Evolutionary conservation across 2,329 filamentous ascomycete genomes (phyloP), one percentile per base, ranked within the genome.

Genomic region (Massarina eburnea): DNA sequence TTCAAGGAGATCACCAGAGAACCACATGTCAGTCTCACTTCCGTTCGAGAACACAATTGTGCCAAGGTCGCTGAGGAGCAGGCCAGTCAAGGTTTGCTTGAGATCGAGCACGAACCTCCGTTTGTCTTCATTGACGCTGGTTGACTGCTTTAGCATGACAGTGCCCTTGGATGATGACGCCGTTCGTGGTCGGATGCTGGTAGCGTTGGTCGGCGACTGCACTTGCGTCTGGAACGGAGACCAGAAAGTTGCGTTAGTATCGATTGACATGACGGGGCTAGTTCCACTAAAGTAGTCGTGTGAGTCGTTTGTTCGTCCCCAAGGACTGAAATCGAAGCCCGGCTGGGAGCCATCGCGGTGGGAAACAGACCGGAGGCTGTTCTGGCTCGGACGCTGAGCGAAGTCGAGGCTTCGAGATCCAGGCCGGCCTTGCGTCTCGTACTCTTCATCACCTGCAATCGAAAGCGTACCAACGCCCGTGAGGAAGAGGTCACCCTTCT

Each of bases 11-110:
- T 81, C 81, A 41, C 81, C 78, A 38, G 73, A 72, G 56, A 96
- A 94, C 87, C 92, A 96, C 3, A 78, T 78, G 67, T 97, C 94
- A 1, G 92, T 97, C 73, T 99, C 94, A 33, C 91, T 95, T 3
- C 94, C 94, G 40, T 82, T 82, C n/a, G 85, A 83, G 68, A 95
- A 94, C 1, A 96, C 86, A 22, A 89, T 81, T 32, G 86, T 91
- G 5, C 91, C 91, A 3, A 97, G 77, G 66, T 99, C 94, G 39
- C 92, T 97, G 20, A 97, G 74, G 2, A 97, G 73, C 15, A 99
- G 76, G 53, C 90, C 91, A 1, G 86, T 92, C 30, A 97, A 73
- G 0, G 85, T 88, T 63, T 91, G 88, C 57, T 85, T 85, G 22
- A 96, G 75, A 22, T 90, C 86, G 7, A 82, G 77, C 43, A 96